Conservation (phyloP, 345 rosid species). For the Syzygium aqueum region DNA sequence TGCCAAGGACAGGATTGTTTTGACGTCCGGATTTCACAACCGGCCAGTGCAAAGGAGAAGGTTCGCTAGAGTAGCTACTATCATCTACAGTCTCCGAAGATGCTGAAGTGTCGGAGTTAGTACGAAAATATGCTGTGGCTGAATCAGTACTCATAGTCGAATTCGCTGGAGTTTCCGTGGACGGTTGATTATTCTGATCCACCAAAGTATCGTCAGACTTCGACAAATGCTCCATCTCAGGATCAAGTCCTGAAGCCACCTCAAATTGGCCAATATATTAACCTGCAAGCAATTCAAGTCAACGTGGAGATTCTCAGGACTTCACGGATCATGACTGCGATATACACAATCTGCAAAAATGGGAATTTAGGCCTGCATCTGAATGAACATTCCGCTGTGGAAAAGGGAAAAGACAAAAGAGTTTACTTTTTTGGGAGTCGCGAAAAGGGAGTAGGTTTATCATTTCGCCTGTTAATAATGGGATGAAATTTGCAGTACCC, state of each 20-base stretch:
- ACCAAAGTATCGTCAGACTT: constrained; percentile 36
- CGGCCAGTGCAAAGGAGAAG: constrained; percentile 55
- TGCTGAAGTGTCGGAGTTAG: constrained; percentile 55
- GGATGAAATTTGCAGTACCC: neutral
- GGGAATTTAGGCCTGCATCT: neutral
- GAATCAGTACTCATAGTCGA: constrained; percentile 52
- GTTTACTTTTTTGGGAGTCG: neutral
- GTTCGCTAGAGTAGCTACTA: constrained; percentile 39
- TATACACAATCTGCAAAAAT: neutral
- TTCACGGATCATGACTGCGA: neutral
- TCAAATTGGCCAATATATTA: neutral
- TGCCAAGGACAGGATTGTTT: constrained; percentile 12
- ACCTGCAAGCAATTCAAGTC: neutral
- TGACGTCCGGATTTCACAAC: constrained; percentile 11
- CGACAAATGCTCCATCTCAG: constrained; percentile 1
- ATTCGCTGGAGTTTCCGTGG: constrained; percentile 42
- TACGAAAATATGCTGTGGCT: constrained; percentile 27
- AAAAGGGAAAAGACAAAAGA: neutral
- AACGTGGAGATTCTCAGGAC: neutral
- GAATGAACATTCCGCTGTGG: neutral
- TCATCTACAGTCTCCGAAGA: constrained; percentile 52
- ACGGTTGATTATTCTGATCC: constrained; percentile 40
- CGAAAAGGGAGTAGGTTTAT: neutral
- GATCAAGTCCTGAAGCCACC: neutral
- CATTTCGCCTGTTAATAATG: neutral